These are phyloP conservation scores for Kazachstania martiniae DNA, from an alignment of 805 yeast genomes.

Conservation along the genomic window DNA sequence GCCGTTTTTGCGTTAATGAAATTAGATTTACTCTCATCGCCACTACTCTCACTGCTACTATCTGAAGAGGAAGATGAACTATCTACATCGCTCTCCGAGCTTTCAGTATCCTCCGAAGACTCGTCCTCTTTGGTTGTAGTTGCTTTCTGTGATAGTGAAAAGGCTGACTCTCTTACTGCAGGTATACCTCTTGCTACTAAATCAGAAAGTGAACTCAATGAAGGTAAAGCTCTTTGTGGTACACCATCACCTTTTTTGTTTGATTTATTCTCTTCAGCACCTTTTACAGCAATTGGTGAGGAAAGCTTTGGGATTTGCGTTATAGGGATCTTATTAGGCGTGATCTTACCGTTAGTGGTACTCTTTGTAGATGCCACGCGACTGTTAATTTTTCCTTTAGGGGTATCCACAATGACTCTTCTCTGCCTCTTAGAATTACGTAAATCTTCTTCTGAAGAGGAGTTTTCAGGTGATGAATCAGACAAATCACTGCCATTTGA, in stretches of 20 bases:
- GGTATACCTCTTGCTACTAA: slow-evolving; percentile 51
- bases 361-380: neutral
- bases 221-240: slow-evolving; percentile 23
- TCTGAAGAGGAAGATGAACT: neutral
- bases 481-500: neutral
- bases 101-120: neutral
- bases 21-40: slow-evolving; percentile 16
- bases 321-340: neutral
- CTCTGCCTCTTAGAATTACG: slow-evolving; percentile 10
- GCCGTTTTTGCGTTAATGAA: slow-evolving; percentile 35
- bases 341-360: too few relatives aligned
- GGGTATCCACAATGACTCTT: slow-evolving; percentile 35
- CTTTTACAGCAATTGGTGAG: too few relatives aligned
- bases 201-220: slow-evolving; percentile 42
- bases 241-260: slow-evolving; percentile 4
- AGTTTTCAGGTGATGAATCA: neutral
- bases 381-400: neutral
- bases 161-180: slow-evolving; percentile 40
- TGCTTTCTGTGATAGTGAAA: slow-evolving; percentile 3
- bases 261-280: too few relatives aligned
- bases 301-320: neutral
- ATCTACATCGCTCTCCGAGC: neutral
- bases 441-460: neutral
- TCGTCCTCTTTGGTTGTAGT: neutral
- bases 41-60: slow-evolving; percentile 2